phyloP scores from a whole-genome alignment of 257 asterid species.

The Linaria vulgaris region DNA sequence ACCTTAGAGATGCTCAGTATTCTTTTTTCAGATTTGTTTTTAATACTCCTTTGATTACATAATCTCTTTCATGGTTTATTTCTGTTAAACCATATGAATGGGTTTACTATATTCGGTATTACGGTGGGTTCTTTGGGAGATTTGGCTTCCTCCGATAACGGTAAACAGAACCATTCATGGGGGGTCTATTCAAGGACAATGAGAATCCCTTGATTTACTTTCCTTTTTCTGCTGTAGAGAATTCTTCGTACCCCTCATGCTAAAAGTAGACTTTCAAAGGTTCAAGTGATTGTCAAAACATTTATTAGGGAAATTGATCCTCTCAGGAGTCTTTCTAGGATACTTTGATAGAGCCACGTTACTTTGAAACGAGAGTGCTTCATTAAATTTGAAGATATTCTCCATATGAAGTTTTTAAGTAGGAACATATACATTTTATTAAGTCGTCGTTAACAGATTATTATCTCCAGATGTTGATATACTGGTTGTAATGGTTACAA shows the following conservation, averaged over 20 bases:
- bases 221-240: constrained; percentile 15
- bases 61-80: constrained; percentile 16
- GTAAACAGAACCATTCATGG: constrained; percentile 12
- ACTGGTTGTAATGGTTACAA: constrained; percentile 88
- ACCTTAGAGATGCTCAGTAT: constrained; percentile 9
- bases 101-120: constrained; percentile 7
- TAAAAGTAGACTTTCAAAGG: constrained; percentile 4
- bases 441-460: constrained; percentile 27
- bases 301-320: constrained; percentile 10
- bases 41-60: neutral
- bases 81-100: constrained; percentile 7
- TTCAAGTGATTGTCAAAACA: constrained; percentile 3
- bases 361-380: constrained; percentile 5
- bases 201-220: constrained; percentile 6
- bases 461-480: constrained; percentile 69
- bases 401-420: constrained; percentile 17
- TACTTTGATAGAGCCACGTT: neutral
- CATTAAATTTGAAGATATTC: constrained; percentile 13
- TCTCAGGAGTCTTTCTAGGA: neutral
- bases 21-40: neutral
- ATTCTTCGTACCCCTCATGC: constrained; percentile 10
- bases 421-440: constrained; percentile 17
- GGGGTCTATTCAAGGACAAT: constrained; percentile 16
- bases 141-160: neutral
- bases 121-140: constrained; percentile 8